Conservation (phyloP, 2,329 filamentous ascomycete genomes). For the Fusarium napiforme region DNA sequence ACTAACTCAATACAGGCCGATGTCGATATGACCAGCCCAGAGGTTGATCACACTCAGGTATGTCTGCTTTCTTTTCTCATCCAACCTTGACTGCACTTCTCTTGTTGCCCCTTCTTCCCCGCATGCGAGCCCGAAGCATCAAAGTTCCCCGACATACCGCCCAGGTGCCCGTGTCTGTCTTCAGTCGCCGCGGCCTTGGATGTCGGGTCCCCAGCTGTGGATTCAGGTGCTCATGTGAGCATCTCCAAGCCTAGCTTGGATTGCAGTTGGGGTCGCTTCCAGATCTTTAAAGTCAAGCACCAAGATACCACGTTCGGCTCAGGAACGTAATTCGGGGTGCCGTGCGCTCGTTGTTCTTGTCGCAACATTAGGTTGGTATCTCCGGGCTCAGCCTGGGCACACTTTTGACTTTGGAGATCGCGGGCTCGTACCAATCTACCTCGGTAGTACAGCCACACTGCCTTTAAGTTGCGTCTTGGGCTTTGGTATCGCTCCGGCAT, state of each 20-base stretch:
- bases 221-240: conserved; percentile 4
- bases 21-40: too few species aligned
- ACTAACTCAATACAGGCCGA: too few species aligned
- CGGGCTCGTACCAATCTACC: too few species aligned
- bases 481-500: too few species aligned
- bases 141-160: neutral
- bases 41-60: conserved; percentile 5
- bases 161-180: neutral
- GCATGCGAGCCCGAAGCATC: conserved; percentile 7
- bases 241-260: conserved; percentile 24
- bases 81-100: conserved; percentile 27
- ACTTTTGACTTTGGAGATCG: too few species aligned
- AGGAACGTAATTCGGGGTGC: too few species aligned
- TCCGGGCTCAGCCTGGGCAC: too few species aligned
- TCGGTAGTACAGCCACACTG: too few species aligned
- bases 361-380: too few species aligned
- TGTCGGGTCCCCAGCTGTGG: neutral
- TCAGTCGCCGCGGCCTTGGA: neutral
- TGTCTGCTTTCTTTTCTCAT: conserved; percentile 33
- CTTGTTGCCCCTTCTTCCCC: conserved; percentile 19
- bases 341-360: too few species aligned
- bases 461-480: too few species aligned
- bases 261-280: conserved; percentile 4
- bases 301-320: neutral
- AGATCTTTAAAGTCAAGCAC: neutral